Conservation (phyloP, 176 grass and related monocot species). For the Musa acuminata region DNA sequence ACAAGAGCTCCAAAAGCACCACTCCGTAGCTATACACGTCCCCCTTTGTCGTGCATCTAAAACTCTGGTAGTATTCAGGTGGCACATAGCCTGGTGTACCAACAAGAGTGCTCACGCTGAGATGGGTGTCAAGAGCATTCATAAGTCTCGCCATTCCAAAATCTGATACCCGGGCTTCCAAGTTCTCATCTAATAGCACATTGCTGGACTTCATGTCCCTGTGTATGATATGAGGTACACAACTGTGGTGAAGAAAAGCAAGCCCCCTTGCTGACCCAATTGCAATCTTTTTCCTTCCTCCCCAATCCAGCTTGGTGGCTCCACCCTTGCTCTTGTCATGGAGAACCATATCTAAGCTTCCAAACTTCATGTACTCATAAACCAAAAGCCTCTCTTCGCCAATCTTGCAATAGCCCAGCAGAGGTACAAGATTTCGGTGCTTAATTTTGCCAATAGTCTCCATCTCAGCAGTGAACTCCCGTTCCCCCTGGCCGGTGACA, state of each 20-base stretch:
- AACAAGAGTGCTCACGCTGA: slow-evolving; percentile 89
- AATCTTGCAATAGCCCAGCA: slow-evolving; percentile 92
- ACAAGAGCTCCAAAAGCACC: slow-evolving; percentile 86
- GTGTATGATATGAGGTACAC: slow-evolving; percentile 97
- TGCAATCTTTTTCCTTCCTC: slow-evolving; percentile 72
- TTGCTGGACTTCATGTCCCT: slow-evolving; percentile 98
- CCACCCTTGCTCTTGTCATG: slow-evolving; percentile 42
- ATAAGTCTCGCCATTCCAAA: slow-evolving; percentile 90
- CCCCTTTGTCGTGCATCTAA: slow-evolving; percentile 85
- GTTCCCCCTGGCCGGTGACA: slow-evolving; percentile 77
- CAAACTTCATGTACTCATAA: slow-evolving; percentile 95
- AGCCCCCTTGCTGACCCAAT: slow-evolving; percentile 76
- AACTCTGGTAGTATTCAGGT: slow-evolving; percentile 95
- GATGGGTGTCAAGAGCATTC: slow-evolving; percentile 77
- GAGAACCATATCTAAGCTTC: slow-evolving; percentile 72
- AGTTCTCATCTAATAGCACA: slow-evolving; percentile 72
- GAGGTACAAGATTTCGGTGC: slow-evolving; percentile 83
- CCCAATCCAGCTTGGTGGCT: slow-evolving; percentile 55
- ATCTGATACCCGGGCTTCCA: slow-evolving; percentile 72
- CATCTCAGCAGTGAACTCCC: slow-evolving; percentile 96
- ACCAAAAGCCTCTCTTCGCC: slow-evolving; percentile 87
- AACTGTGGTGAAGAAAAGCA: slow-evolving; percentile 94
- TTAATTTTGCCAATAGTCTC: slow-evolving; percentile 99
- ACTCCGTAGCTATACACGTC: slow-evolving; percentile 97
- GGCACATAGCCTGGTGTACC: slow-evolving; percentile 95